phyloP scores from a whole-genome alignment of 139 green algal species.

The Chlorella sp. region DNA sequence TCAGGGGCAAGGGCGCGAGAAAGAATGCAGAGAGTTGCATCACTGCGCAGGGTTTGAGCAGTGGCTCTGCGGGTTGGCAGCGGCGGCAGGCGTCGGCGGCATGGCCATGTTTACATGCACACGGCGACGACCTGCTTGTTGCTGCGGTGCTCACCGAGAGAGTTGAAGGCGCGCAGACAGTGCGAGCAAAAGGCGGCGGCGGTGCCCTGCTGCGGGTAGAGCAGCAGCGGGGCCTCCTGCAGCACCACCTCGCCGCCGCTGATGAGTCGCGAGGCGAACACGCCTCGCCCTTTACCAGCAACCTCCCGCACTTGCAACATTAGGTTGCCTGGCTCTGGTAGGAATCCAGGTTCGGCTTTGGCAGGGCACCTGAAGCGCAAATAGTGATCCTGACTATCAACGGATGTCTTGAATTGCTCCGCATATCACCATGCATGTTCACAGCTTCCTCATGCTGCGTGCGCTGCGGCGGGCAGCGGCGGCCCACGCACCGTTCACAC shows the following conservation, averaged over 20 bases:
- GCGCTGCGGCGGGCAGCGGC: too few relatives aligned
- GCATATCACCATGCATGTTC: too few relatives aligned
- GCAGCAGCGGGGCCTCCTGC: constrained; percentile 26
- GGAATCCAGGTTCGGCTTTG: background rate
- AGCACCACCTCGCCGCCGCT: constrained; percentile 40
- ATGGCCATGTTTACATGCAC: background rate
- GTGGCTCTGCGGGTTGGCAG: background rate
- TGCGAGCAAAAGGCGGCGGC: constrained; percentile 29
- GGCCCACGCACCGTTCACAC: too few relatives aligned
- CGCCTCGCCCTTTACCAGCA: constrained; percentile 22
- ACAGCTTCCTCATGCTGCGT: too few relatives aligned
- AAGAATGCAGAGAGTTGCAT: background rate
- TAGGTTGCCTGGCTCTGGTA: background rate
- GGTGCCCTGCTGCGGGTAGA: constrained; percentile 40
- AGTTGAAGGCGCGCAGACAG: constrained; percentile 42
- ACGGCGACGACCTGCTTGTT: too few relatives aligned
- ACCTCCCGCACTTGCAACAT: background rate
- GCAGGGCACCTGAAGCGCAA: too few relatives aligned
- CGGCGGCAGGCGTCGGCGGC: background rate
- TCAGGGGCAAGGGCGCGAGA: background rate
- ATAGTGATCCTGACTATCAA: too few relatives aligned
- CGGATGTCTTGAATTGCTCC: too few relatives aligned
- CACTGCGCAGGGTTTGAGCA: too few relatives aligned
- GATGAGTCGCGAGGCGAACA: background rate
- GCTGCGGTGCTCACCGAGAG: background rate